These are phyloP conservation scores for Raffaelea albimanens DNA, from an alignment of 2,329 filamentous ascomycete genomes.

Conservation along the genomic window DNA sequence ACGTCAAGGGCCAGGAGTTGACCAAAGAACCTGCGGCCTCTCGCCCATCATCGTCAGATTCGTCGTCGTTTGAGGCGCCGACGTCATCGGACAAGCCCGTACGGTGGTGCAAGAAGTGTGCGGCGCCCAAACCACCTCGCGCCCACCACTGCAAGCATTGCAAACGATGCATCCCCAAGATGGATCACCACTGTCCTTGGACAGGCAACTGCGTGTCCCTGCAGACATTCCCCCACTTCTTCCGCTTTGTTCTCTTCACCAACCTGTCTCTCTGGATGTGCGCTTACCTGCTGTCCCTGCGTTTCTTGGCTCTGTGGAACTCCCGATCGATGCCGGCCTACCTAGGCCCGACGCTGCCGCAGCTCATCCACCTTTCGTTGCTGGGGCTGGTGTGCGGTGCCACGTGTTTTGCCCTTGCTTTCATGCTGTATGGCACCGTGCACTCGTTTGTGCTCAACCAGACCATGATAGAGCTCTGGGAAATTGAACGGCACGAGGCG, in stretches of 20 bases:
- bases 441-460: slow-evolving; percentile 58
- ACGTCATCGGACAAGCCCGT: neutral
- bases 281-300: slow-evolving; percentile 48
- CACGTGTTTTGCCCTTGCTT: slow-evolving; percentile 49
- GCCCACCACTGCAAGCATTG: slow-evolving; percentile 77
- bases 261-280: slow-evolving; percentile 57
- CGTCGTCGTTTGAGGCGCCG: slow-evolving; percentile 1
- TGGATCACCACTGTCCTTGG: slow-evolving; percentile 87
- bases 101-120: slow-evolving; percentile 69
- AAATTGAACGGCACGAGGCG: slow-evolving; percentile 53
- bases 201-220: slow-evolving; percentile 75
- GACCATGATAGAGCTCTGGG: slow-evolving; percentile 77
- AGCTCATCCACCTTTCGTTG: slow-evolving; percentile 52
- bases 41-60: neutral
- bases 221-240: slow-evolving; percentile 72
- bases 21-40: neutral
- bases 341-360: slow-evolving; percentile 54
- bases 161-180: slow-evolving; percentile 64
- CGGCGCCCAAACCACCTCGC: slow-evolving; percentile 62
- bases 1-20: too few relatives aligned
- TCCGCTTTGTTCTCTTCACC: slow-evolving; percentile 66
- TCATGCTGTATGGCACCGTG: slow-evolving; percentile 56
- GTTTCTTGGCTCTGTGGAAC: slow-evolving; percentile 52
- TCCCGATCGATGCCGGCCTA: slow-evolving; percentile 62
- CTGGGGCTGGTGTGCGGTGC: slow-evolving; percentile 48